Conservation (phyloP, 768 basidiomycete species). For the Gyrodon lividus region DNA sequence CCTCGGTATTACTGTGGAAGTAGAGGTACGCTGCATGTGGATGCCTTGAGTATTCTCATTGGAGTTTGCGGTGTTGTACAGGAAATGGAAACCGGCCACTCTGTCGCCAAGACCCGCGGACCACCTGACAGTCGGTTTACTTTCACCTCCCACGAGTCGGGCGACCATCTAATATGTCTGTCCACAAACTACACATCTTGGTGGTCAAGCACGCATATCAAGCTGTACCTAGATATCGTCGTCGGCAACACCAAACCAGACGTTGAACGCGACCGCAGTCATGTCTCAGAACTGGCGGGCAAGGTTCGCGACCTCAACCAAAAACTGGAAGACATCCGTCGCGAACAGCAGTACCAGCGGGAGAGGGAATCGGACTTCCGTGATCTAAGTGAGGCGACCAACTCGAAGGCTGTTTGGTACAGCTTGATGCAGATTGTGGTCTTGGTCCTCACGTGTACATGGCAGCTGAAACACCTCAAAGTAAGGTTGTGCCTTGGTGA, state of each 20-base stretch:
- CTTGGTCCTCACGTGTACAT: slow-evolving; percentile 79
- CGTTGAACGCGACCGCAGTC: slow-evolving; percentile 81
- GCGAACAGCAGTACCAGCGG: slow-evolving; percentile 97
- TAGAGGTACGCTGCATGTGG: slow-evolving; percentile 60
- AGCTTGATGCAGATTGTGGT: slow-evolving; percentile 84
- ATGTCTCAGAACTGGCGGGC: slow-evolving; percentile 75
- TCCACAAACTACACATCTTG: slow-evolving; percentile 90
- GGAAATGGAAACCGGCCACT: slow-evolving; percentile 84
- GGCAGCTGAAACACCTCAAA: slow-evolving; percentile 93
- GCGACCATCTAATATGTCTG: slow-evolving; percentile 96
- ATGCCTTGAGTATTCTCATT: background rate
- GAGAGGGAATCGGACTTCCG: slow-evolving; percentile 92
- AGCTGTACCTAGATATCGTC: slow-evolving; percentile 90
- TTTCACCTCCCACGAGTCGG: slow-evolving; percentile 95
- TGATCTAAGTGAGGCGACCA: slow-evolving; percentile 85
- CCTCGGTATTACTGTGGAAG: slow-evolving; percentile 87
- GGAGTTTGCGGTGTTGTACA: slow-evolving; percentile 30
- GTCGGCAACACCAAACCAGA: slow-evolving; percentile 88
- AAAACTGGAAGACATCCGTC: slow-evolving; percentile 87
- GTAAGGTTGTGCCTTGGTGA: slow-evolving; percentile 41
- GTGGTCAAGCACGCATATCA: slow-evolving; percentile 86
- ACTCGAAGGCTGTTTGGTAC: slow-evolving; percentile 94
- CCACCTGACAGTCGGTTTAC: slow-evolving; percentile 91
- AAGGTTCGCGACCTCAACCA: slow-evolving; percentile 92
- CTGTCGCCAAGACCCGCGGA: slow-evolving; percentile 87